These are phyloP conservation scores for Chlorella sorokiniana DNA, from an alignment of 139 green algal genomes.

Conservation along the genomic window DNA sequence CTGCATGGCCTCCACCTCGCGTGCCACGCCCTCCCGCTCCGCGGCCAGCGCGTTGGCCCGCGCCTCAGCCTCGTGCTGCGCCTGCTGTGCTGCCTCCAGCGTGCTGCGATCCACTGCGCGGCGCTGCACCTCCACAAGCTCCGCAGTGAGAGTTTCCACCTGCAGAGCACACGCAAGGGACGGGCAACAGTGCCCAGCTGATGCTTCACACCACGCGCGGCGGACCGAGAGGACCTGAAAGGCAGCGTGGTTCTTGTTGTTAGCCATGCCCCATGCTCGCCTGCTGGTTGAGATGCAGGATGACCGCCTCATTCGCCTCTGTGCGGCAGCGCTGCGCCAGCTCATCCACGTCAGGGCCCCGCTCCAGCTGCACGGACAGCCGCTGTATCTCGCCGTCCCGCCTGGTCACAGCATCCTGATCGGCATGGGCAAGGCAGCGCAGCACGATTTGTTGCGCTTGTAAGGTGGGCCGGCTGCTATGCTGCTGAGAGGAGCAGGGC, in stretches of 20 bases:
- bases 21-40: constrained; percentile 4
- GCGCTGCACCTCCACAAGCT: constrained; percentile 29
- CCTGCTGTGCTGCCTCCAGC: constrained; percentile 20
- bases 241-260: not conserved
- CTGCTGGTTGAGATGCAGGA: constrained; percentile 74
- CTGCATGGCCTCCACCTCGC: constrained; percentile 36
- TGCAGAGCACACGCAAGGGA: not conserved
- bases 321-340: constrained; percentile 59
- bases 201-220: not conserved
- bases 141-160: constrained; percentile 25
- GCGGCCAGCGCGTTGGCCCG: constrained; percentile 8
- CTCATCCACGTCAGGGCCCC: constrained; percentile 58
- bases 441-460: too few relatives aligned
- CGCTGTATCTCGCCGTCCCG: constrained; percentile 62
- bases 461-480: too few relatives aligned
- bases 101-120: not conserved
- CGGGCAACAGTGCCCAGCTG: not conserved
- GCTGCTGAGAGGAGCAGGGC: too few relatives aligned
- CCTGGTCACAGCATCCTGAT: constrained; percentile 44
- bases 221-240: not conserved
- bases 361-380: constrained; percentile 39
- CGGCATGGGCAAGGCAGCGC: not conserved
- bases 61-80: constrained; percentile 5
- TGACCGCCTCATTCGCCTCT: constrained; percentile 68
- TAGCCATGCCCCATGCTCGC: not conserved